Base-by-base conservation (phyloP, 768 basidiomycete species). In the Trametes punicea region DNA sequence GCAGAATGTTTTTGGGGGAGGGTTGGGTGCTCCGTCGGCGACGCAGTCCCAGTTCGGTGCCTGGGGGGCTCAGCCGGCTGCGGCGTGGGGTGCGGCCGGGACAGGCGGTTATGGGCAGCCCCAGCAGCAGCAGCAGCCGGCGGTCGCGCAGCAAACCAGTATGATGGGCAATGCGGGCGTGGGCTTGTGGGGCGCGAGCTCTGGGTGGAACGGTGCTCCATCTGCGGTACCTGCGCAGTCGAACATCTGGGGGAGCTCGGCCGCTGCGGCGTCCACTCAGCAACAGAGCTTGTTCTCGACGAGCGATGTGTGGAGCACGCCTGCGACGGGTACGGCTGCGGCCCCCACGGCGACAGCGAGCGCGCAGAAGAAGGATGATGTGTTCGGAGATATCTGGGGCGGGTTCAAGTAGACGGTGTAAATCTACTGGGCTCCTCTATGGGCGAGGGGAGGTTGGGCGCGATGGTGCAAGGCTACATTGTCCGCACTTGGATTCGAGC, bases 361-460 rank as follows among this genome's bases (percentile, higher is more conserved):
- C 60, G 67, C 66, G 46, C 67, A 72, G 57, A 85, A 87, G 75
- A 87, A 81, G 70, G 90, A 90, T 59, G 90, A 93, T 63, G 83
- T 75, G 6, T 92, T 92, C 65, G 88, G 87, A 6, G 88, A 92
- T 70, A 69, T 93, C 46, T 92, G 90, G 90, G 88, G 88, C 46
- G 82, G 84, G 34, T 89, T 89, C 70, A 90, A 90, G 76, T 91
- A 76, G 65, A 18, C 39, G 16, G 23, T 13, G 15, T 11, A 29
- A 4, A 13, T 7, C 9, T 20, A 27, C 25, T 10, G 2, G 3
- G 23, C 4, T 36, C 18, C 13, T 11, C 16, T 36, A 15, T 26
- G 16, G 25, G 23, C 23, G 31, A 18, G 23, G 27, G 33, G 10
- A 23, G 21, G 25, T 18, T 6, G 6, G 18, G 29, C 10, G 39